Base-by-base conservation (phyloP, 352 stramenopile genomes). In the Elongisporangium undulatum region DNA sequence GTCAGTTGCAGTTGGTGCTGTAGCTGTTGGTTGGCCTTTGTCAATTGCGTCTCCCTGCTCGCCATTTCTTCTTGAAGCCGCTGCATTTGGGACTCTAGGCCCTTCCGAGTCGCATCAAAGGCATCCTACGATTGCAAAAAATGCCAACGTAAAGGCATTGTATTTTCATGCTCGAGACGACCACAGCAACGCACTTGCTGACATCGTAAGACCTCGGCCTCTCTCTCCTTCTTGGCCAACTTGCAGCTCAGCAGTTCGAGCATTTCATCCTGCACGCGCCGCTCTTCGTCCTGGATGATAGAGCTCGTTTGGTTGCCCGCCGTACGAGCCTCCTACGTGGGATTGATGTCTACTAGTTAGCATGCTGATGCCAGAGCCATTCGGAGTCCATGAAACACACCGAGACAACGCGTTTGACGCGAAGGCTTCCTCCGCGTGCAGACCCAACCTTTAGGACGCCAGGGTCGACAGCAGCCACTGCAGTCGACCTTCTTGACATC, bases 201-300 rank as follows among this genome's bases (percentile, higher is more conserved):
- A 3, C 63, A 64, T 24, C 73, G 72, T 21, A 80, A 56, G 23
- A 73, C 63, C 45, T 90, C 81, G 19, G 66, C 68, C 55, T 89
- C 79, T 51, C 84, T 82, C 55, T 89, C 81, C 23, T 82, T 82
- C 59, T 86, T 85, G 0, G 77, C 75, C 22, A 90, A 63, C 19
- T 85, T 86, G 34, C 63, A 55, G 0, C 74, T 81, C 19, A 90
- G 74, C 66, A 90, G 81, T 55, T 90, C 77, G 15, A 86, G 68
- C 9, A 89, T 72, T 58, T 85, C 72, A 4, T 85, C 66, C 54
- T 87, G 76, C 29, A 89, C 70, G 52, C 79, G 71, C 9, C 60
- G 57, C 56, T 90, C 81, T 55, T 80, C 78, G 29, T 77, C 67
- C 34, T 83, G 77, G 16, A 79, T 56, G 22, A 76, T 53, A 20